Percentiles rank a stretch among this genome's conserved stretches.
Evolutionary conservation across 805 yeast species (phyloP).

Genomic region (Saccharomycopsis schoenii): DNA sequence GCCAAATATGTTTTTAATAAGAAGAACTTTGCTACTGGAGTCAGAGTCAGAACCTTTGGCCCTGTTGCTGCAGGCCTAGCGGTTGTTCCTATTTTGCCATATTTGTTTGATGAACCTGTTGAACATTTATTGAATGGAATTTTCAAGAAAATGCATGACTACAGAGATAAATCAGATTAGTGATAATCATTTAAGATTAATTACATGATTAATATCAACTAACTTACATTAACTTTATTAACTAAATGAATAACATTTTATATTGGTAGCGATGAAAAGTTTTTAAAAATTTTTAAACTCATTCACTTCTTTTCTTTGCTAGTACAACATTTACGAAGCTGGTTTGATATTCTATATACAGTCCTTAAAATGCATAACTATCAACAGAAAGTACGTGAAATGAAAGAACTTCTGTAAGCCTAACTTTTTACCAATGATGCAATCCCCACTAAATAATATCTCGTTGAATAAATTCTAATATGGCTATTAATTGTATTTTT

Average conservation of each 20-base stretch:
- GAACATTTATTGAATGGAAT: constrained; percentile 56
- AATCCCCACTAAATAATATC: background rate
- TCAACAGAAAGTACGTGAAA: background rate
- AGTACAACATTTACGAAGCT: too few species aligned
- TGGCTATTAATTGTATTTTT: background rate
- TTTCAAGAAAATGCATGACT: constrained; percentile 26
- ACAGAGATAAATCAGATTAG: background rate
- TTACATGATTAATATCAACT: background rate
- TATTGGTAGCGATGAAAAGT: background rate
- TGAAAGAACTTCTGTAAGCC: background rate
- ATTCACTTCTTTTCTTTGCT: too few species aligned
- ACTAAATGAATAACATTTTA: background rate
- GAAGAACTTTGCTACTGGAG: constrained; percentile 38
- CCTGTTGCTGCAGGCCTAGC: constrained; percentile 75
- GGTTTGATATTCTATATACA: too few species aligned
- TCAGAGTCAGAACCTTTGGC: constrained; percentile 48
- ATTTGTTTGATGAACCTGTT: constrained; percentile 73
- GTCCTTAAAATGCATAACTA: background rate
- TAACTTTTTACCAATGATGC: background rate
- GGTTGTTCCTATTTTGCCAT: constrained; percentile 69
- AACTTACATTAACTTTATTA: too few species aligned
- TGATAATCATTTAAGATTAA: background rate
- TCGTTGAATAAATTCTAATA: background rate
- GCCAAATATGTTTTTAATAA: constrained; percentile 38
- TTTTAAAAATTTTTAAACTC: background rate